Conservation (phyloP, 2,329 filamentous ascomycete species). For the Endoconidiophora laricicola region DNA sequence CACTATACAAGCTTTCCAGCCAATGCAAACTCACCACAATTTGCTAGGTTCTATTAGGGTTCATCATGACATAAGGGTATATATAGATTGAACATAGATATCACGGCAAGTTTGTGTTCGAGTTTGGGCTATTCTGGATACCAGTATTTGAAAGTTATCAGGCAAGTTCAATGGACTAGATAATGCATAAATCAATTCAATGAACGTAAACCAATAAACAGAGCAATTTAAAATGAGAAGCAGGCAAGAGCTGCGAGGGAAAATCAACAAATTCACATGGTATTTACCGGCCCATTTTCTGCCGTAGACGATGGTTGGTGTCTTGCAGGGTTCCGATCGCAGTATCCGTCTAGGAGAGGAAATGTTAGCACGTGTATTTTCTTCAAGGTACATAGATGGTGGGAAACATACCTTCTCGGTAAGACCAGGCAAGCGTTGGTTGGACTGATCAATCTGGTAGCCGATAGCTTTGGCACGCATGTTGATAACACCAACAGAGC, state of each 20-base stretch:
- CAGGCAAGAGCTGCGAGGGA: not conserved
- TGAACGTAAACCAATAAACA: conserved; percentile 3
- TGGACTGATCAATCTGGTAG: conserved; percentile 57
- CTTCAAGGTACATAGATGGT: not conserved
- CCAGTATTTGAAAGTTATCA: not conserved
- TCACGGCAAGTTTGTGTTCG: no score
- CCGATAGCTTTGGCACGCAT: conserved; percentile 60
- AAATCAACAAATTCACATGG: not conserved
- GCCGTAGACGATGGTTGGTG: conserved; percentile 12
- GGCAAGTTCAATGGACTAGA: not conserved
- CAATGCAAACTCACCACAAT: no score
- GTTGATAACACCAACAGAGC: conserved; percentile 56
- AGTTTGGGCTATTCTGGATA: no score
- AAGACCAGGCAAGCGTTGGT: conserved; percentile 36
- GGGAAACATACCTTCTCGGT: conserved; percentile 48
- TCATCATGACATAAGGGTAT: no score
- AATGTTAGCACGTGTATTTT: conserved; percentile 14
- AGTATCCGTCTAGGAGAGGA: conserved; percentile 47
- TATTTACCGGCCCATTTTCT: conserved; percentile 12
- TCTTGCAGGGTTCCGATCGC: conserved; percentile 26
- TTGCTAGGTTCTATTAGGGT: no score
- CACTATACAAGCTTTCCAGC: no score
- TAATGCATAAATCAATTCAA: conserved; percentile 5
- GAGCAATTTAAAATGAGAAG: not conserved
- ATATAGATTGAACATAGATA: no score